Base-by-base conservation (phyloP, 768 basidiomycete genomes). In the Leccinellum rugosiceps region DNA sequence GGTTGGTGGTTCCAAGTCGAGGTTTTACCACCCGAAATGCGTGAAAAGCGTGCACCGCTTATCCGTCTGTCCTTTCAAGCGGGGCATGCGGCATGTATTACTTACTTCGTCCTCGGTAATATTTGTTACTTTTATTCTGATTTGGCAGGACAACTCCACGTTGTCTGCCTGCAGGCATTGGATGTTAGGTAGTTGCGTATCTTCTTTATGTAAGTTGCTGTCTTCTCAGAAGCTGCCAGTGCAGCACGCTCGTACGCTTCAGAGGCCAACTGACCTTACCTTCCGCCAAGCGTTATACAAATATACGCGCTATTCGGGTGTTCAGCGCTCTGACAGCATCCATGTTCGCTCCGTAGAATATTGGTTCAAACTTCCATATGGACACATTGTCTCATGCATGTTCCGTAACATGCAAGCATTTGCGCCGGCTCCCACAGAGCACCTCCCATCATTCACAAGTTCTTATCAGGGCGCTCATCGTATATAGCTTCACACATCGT, bases 131-230 rank as follows among this genome's bases (percentile, higher is more conserved):
- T 76, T 63, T 38, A 53, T 58, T 86, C 82, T 80, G 81, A 84
- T 83, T 72, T 67, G 72, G 70, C 57, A 72, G 56, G 62, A 76
- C 73, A 72, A 76, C 72, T 74, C 73, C 81, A 88, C 86, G 86
- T 86, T 86, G 78, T 77, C 74, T 84, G 86, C 86, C 86, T 87
- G 84, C 84, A 87, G 85, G 86, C 85, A 81, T 68, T 65, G 61
- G 66, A 70, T 73, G 77, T 77, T 76, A 54, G 61, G 63, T 63
- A 59, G 53, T 69, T 73, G 61, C 70, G 74, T 74, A 67, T 67
- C 74, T 67, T 65, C 68, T 71, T 82, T 81, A 78, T 73, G 78
- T 82, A 79, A 78, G 50, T 53, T 47, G 50, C 43, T 34, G 41
- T 53, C 60, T 63, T 58, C 60, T 55, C 43, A 50, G 47, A 56